Base-by-base conservation (phyloP, 1,284 basidiomycete genomes). In the Pholiota adiposa region DNA sequence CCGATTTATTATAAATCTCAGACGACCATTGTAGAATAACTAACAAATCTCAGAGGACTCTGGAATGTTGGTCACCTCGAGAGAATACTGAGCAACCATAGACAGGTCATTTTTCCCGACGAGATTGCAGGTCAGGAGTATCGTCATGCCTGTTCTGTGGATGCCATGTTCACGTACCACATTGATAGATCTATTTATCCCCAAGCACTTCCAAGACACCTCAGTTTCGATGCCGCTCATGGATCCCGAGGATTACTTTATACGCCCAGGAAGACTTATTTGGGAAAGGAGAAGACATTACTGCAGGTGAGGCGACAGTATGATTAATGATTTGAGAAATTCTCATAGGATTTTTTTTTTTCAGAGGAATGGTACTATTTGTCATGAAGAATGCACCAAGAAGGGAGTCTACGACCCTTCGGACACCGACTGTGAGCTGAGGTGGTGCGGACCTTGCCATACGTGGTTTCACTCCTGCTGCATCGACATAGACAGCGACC, bases 161-260 rank as follows among this genome's bases (percentile, higher is more conserved):
- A 38, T 23, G 19, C 8, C 16, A 25, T 38, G 36, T 38, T 38
- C 11, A 38, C 16, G 8, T 5, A 38, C 36, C 5, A 36, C 16
- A 19, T 52, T n/a, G n/a, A 23, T 9, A 54, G 41, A 54, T 23
- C 7, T 44, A 2, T 21, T n/a, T 41, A 11, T n/a, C 19, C 52
- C 52, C 9, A 54, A 54, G 16, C 6, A n/a, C 6, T 54, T 54
- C 40, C 14, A 21, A 21, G 52, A 33, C 27, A 41, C 38, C 27
- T 25, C 21, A 2, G 33, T 53, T 4, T 54, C 52, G 2, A 54
- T 54, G 52, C 52, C 52, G 16, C 52, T 54, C 18, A 54, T 54
- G 52, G 52, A 54, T 9, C 11, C 5, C 18, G 52, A 54, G 11
- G 52, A 54, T 33, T 54, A 44, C 19, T 54, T 54, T 27, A 44